phyloP scores from a whole-genome alignment of 2,329 filamentous ascomycete genomes.

The Aureobasidium zeae region DNA sequence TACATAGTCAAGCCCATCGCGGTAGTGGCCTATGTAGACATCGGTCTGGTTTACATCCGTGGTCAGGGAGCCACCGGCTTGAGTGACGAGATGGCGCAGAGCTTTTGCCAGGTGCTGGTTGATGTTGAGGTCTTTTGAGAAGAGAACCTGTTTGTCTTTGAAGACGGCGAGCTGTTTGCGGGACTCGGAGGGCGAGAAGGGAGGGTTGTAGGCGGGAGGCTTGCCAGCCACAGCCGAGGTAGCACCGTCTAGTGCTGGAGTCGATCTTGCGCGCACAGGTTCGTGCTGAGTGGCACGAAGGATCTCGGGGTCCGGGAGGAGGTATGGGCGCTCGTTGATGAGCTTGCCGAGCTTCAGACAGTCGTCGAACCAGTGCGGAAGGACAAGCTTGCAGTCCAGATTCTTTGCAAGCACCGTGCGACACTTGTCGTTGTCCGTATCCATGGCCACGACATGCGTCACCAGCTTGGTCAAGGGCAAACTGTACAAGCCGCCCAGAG shows the following conservation, averaged over 20 bases:
- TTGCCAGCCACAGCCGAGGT: slow-evolving; percentile 43
- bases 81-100: slow-evolving; percentile 59
- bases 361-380: slow-evolving; percentile 73
- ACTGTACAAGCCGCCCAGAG: slow-evolving; percentile 76
- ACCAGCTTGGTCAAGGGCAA: slow-evolving; percentile 61
- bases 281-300: slow-evolving; percentile 36
- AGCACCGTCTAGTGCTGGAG: slow-evolving; percentile 55
- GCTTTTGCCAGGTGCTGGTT: slow-evolving; percentile 56
- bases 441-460: slow-evolving; percentile 82
- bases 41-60: slow-evolving; percentile 59
- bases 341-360: slow-evolving; percentile 86
- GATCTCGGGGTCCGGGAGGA: slow-evolving; percentile 76
- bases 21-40: slow-evolving; percentile 79
- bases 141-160: slow-evolving; percentile 63
- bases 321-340: slow-evolving; percentile 81
- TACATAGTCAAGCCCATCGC: slow-evolving; percentile 70
- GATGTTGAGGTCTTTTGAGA: slow-evolving; percentile 66
- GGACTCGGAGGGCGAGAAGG: slow-evolving; percentile 32
- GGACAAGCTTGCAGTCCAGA: slow-evolving; percentile 65
- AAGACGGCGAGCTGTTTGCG: slow-evolving; percentile 61
- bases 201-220: slow-evolving; percentile 31
- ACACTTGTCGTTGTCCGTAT: slow-evolving; percentile 64
- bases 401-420: slow-evolving; percentile 28
- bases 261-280: slow-evolving; percentile 21
- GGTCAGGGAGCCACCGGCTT: slow-evolving; percentile 62